A percentile compares a stretch with the other conserved stretches of the same genome.
Conservation (phyloP, 306 rosid species). For the Pueraria montana region DNA sequence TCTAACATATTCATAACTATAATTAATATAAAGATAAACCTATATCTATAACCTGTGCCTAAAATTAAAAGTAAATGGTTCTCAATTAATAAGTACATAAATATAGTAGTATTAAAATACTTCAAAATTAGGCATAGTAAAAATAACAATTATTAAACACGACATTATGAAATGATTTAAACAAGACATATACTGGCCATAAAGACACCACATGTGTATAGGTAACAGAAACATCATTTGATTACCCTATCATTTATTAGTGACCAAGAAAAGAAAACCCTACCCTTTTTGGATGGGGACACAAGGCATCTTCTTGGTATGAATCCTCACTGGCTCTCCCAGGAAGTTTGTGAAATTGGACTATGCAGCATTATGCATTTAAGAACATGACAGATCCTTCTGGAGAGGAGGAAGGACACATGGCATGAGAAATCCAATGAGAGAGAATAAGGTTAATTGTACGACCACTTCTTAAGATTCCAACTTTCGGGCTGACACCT, state of each 20-base stretch:
- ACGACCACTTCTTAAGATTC: slow-evolving; percentile 45
- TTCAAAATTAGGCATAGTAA: too few relatives aligned
- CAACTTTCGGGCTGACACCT: neutral
- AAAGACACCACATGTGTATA: too few relatives aligned
- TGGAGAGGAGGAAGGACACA: slow-evolving; percentile 16
- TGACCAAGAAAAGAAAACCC: neutral
- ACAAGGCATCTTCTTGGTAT: slow-evolving; percentile 36
- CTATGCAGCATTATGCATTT: neutral
- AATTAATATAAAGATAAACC: too few relatives aligned
- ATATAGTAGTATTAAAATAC: too few relatives aligned
- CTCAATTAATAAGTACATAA: too few relatives aligned
- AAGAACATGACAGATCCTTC: slow-evolving; percentile 32
- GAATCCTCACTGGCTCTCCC: slow-evolving; percentile 24
- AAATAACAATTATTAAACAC: too few relatives aligned
- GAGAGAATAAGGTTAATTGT: neutral
- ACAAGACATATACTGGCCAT: too few relatives aligned
- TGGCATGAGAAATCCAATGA: neutral
- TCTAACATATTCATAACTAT: too few relatives aligned
- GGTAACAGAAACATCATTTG: too few relatives aligned
- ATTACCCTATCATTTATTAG: neutral
- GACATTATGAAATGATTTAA: too few relatives aligned
- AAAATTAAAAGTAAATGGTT: too few relatives aligned
- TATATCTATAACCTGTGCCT: too few relatives aligned
- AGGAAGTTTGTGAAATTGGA: neutral
- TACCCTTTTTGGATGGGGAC: slow-evolving; percentile 15